Base-by-base conservation (phyloP, 2,329 filamentous ascomycete species). In the Coniochaeta ligniaria region DNA sequence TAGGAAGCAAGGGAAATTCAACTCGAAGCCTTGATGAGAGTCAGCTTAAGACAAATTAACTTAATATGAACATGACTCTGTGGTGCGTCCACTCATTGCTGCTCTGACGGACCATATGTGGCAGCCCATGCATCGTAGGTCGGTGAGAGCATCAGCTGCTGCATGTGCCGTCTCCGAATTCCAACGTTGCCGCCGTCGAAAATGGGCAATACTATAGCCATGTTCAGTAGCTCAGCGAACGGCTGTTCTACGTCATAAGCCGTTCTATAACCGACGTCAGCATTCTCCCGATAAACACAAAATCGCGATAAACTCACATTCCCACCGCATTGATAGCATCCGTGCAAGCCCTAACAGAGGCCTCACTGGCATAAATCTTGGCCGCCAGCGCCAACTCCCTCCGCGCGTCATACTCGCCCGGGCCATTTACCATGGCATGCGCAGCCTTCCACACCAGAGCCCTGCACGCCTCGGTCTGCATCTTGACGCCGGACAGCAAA, bases 121-220 rank as follows among this genome's bases (percentile, higher is more conserved):
- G 74, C 66, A 12, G 69, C 73, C 80, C 79, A 82, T 1, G 80
- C 73, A 64, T 78, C 69, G 65, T 83, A 83, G 2, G 67, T 73
- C 0, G 76, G 71, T 3, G 66, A 65, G 61, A 75, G 68, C 65
- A 82, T 76, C 22, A 81, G 69, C 60, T 72, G 70, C 65, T 82
- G 76, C 60, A 83, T 64, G 60, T 80, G 76, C 31, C 80, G 71
- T 58, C 80, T 74, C 45, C 81, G 70, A 7, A 83, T 76, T 0
- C 81, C 81, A 12, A 83, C 74, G 67, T 84, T 84, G 0, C 81
- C 81, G 0, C 80, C 80, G 61, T 83, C 81, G 60, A 83, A 83
- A 26, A 78, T 75, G 3, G 79, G 78, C 58, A 82, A 61, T 4
- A 74, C 76, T 62, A 78, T 72, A 0, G 77, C 80, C 62, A 75